phyloP scores from a whole-genome alignment of 495 filamentous ascomycete species.

The Podospora conica region DNA sequence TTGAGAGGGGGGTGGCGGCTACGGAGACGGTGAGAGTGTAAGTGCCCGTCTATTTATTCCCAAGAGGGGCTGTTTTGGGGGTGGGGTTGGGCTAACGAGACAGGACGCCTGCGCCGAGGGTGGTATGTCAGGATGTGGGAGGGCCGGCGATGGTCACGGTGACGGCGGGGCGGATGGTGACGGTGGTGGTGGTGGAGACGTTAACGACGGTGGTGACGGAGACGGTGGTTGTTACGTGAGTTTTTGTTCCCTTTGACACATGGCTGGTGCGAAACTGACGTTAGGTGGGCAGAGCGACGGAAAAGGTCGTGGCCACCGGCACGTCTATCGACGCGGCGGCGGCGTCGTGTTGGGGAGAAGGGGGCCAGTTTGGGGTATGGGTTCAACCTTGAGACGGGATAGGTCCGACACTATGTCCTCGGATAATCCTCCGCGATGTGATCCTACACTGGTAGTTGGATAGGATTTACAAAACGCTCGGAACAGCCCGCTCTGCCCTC shows the following conservation, averaged over 20 bases:
- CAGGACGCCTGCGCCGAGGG: neutral
- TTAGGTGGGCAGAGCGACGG: neutral
- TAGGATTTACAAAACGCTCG: no score
- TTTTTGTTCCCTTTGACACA: neutral
- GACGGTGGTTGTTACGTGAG: neutral
- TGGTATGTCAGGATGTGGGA: neutral
- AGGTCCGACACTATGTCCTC: no score
- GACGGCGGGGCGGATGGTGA: neutral
- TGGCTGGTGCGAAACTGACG: neutral
- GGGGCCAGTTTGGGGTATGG: neutral
- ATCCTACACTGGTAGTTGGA: no score
- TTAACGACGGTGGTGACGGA: neutral
- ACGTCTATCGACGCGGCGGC: neutral
- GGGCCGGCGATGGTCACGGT: neutral
- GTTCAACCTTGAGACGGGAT: neutral
- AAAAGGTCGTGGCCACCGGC: neutral
- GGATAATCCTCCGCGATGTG: no score
- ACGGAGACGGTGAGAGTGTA: neutral
- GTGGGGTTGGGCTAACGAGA: neutral
- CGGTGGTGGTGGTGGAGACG: neutral
- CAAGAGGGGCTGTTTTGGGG: no score
- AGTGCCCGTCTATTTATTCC: no score
- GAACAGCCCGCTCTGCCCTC: no score
- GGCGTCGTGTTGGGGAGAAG: neutral
- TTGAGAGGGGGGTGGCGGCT: neutral